phyloP scores from a whole-genome alignment of 1,284 basidiomycete genomes.

The Leccinum huronense region DNA sequence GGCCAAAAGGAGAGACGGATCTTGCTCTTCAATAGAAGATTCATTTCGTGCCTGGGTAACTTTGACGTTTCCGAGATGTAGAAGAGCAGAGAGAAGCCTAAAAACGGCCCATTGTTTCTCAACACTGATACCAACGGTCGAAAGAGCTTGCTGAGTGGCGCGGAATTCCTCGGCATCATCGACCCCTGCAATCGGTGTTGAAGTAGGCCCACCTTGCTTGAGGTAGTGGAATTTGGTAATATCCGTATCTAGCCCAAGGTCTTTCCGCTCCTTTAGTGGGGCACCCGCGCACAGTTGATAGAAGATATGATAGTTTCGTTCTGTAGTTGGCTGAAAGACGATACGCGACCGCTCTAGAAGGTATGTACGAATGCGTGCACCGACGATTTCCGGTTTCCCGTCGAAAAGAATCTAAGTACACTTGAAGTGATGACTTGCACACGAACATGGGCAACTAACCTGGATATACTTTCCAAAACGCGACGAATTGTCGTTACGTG shows the following conservation, averaged over 20 bases:
- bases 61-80: conserved; percentile 97
- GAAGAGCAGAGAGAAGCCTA: conserved; percentile 86
- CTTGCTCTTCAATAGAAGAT: conserved; percentile 82
- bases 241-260: conserved; percentile 86
- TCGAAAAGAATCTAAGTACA: conserved; percentile 87
- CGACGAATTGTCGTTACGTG: conserved; percentile 98
- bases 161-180: conserved; percentile 97
- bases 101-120: conserved; percentile 99
- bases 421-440: conserved; percentile 6
- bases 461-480: conserved; percentile 99
- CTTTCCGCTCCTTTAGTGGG: conserved; percentile 92
- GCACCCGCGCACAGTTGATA: conserved; percentile 99
- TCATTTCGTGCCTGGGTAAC: conserved; percentile 83
- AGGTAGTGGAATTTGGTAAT: conserved; percentile 90
- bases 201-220: conserved; percentile 87
- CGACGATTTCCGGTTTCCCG: conserved; percentile 92
- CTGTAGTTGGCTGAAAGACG: conserved; percentile 94
- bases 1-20: conserved; percentile 78
- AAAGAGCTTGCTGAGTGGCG: conserved; percentile 90
- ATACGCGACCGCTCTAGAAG: conserved; percentile 96
- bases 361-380: conserved; percentile 97
- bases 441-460: conserved; percentile 46
- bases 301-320: conserved; percentile 99
- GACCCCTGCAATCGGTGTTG: conserved; percentile 86
- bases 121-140: conserved; percentile 95